These are phyloP conservation scores for Aspergillus sp. DNA, from an alignment of 2,329 filamentous ascomycete genomes.

Conservation along the genomic window DNA sequence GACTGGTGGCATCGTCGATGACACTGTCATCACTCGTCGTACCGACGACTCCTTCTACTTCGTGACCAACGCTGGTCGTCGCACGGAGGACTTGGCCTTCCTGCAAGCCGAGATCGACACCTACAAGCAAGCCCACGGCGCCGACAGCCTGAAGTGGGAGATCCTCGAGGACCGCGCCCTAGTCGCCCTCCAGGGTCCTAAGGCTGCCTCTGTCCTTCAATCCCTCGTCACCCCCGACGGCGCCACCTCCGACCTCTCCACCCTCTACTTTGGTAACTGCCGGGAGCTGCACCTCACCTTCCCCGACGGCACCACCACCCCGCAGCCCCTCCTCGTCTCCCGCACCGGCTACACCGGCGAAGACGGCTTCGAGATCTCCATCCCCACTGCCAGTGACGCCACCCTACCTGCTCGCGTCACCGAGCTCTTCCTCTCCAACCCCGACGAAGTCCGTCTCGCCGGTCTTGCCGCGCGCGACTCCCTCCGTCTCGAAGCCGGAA, in stretches of 20 bases:
- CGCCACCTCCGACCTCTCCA: constrained; percentile 58
- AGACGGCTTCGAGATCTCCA: constrained; percentile 95
- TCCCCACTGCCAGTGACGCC: constrained; percentile 64
- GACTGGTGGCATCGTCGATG: constrained; percentile 91
- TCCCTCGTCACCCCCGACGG: constrained; percentile 58
- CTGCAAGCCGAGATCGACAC: constrained; percentile 67
- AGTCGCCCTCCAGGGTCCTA: constrained; percentile 85
- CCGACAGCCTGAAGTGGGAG: constrained; percentile 64
- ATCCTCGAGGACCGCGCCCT: constrained; percentile 73
- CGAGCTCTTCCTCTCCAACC: constrained; percentile 66
- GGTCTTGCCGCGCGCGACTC: constrained; percentile 90
- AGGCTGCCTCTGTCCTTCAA: constrained; percentile 69
- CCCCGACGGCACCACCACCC: constrained; percentile 51
- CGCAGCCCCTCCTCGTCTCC: constrained; percentile 69
- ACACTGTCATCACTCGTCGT: constrained; percentile 86
- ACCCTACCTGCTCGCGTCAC: constrained; percentile 56
- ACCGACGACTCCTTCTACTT: constrained; percentile 77
- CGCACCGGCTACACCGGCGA: constrained; percentile 96
- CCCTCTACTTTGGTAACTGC: constrained; percentile 80
- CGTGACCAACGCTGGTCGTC: constrained; percentile 91
- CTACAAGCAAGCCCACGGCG: constrained; percentile 58
- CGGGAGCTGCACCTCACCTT: constrained; percentile 66
- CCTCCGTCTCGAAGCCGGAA: constrained; percentile 89
- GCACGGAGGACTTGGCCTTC: constrained; percentile 83
- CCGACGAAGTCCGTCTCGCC: constrained; percentile 73